Conservation (phyloP, 2,329 filamentous ascomycete species). For the Thielaviopsis populi region DNA sequence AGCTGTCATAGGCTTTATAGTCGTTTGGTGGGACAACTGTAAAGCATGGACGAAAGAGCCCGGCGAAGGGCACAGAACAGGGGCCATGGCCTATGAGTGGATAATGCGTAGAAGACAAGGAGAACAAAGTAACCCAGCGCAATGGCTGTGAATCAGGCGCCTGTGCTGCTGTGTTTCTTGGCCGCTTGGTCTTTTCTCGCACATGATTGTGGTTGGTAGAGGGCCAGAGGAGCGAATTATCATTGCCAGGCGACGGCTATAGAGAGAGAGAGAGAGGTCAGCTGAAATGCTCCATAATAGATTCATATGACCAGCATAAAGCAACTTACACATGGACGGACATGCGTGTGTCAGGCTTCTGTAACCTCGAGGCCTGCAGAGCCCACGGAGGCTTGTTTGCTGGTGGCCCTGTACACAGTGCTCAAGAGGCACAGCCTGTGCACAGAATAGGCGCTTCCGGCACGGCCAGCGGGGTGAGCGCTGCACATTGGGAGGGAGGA, state of each 20-base stretch:
- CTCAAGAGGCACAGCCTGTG: background rate
- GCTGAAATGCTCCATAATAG: background rate
- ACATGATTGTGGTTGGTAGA: background rate
- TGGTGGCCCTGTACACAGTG: background rate
- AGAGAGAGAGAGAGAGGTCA: background rate
- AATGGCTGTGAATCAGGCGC: background rate
- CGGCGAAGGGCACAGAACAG: background rate
- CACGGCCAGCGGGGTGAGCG: background rate
- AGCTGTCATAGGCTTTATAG: slow-evolving; percentile 1
- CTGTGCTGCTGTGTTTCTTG: background rate
- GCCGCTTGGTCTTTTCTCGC: background rate
- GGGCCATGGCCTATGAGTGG: background rate
- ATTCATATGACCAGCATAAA: background rate
- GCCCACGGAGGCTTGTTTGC: no score
- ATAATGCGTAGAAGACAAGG: background rate
- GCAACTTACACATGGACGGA: no score
- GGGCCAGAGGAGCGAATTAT: background rate
- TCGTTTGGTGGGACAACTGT: background rate
- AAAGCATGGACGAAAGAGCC: background rate
- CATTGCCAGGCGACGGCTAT: background rate
- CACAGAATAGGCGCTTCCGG: background rate
- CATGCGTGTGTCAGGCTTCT: background rate
- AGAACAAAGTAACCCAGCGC: background rate
- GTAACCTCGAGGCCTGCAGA: background rate
- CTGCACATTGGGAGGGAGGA: background rate